Conservation (phyloP, 352 stramenopile species). For the Globisporangium ultimum region DNA sequence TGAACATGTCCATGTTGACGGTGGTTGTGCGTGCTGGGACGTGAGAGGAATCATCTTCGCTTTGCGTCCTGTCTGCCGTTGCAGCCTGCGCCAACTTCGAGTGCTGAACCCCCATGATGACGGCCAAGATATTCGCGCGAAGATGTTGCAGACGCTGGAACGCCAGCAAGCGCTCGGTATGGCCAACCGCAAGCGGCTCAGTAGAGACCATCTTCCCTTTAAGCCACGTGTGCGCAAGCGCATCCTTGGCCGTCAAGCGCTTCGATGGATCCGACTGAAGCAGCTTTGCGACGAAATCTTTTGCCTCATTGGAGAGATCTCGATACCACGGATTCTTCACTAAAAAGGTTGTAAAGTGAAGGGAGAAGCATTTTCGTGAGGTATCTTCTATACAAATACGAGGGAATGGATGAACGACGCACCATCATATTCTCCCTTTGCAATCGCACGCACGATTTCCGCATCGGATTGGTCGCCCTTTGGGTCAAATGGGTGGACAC, state of each 20-base stretch:
- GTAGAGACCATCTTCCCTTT: slow-evolving; percentile 35
- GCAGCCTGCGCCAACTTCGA: slow-evolving; percentile 32
- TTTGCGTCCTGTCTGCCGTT: too few relatives aligned
- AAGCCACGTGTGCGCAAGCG: slow-evolving; percentile 62
- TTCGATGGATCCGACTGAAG: slow-evolving; percentile 45
- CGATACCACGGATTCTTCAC: slow-evolving; percentile 71
- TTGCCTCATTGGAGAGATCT: slow-evolving; percentile 49
- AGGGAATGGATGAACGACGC: background rate
- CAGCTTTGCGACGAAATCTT: slow-evolving; percentile 52
- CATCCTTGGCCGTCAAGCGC: slow-evolving; percentile 53
- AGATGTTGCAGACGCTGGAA: slow-evolving; percentile 73
- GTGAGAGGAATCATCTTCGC: too few relatives aligned
- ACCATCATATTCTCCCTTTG: slow-evolving; percentile 61
- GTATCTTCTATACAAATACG: background rate
- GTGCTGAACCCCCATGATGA: slow-evolving; percentile 68
- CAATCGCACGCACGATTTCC: slow-evolving; percentile 63
- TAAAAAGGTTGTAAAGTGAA: slow-evolving; percentile 11
- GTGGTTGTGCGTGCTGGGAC: slow-evolving; percentile 26
- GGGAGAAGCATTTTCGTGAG: background rate
- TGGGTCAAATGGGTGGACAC: slow-evolving; percentile 74
- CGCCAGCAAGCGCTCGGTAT: slow-evolving; percentile 43
- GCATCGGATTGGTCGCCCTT: slow-evolving; percentile 67
- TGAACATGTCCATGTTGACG: slow-evolving; percentile 83
- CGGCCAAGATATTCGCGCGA: slow-evolving; percentile 69
- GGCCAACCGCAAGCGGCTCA: slow-evolving; percentile 43